Evolutionary conservation across 139 green algal genomes (phyloP), one percentile per base, ranked within the genome.

Genomic region (Edaphochlamys debaryana): DNA sequence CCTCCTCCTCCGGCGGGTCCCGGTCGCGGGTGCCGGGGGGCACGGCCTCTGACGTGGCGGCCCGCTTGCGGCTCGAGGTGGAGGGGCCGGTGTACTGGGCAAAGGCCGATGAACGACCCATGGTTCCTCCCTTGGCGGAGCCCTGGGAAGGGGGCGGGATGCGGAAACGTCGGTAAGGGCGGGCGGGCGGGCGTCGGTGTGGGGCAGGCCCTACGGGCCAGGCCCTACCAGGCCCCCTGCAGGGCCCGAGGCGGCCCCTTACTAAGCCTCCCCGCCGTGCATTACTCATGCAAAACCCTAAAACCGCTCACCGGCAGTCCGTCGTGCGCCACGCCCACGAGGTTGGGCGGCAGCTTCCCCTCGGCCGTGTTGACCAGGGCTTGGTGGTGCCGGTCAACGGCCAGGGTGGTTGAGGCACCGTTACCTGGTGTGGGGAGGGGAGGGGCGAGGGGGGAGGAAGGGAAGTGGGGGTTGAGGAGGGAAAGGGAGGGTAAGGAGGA

Each of bases 341-440:
- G 64, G 42, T 79, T 82, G 60, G 86, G 34, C 73, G 86, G 86
- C 42, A 80, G 52, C 67, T 84, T 85, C 19, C 89, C 89, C 84
- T 93, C 80, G 3, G 89, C 89, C 6, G 89, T 93, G 67, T 90
- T 90, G n/a, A 79, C 58, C 70, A 93, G 85, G 22, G 89, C 85
- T 29, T 79, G 52, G 60, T 82, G 58, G 40, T 85, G 70, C 4
- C 85, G 77, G 40, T 90, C 86, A 30, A 76, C 63, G 8, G 67
- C 48, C 69, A 86, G 66, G 0, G 89, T 89, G 29, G 85, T 87
- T 37, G 72, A 88, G 50, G 84, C 87, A 2, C 78, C 84, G 69
- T 90, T 91, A n/a, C n/a, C n/a, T n/a, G n/a, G n/a, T n/a, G n/a
- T n/a, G n/a, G n/a, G n/a, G n/a, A n/a, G n/a, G n/a, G n/a, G n/a